These are phyloP conservation scores for Penicillium canariense DNA, from an alignment of 495 filamentous ascomycete genomes.

Conservation along the genomic window DNA sequence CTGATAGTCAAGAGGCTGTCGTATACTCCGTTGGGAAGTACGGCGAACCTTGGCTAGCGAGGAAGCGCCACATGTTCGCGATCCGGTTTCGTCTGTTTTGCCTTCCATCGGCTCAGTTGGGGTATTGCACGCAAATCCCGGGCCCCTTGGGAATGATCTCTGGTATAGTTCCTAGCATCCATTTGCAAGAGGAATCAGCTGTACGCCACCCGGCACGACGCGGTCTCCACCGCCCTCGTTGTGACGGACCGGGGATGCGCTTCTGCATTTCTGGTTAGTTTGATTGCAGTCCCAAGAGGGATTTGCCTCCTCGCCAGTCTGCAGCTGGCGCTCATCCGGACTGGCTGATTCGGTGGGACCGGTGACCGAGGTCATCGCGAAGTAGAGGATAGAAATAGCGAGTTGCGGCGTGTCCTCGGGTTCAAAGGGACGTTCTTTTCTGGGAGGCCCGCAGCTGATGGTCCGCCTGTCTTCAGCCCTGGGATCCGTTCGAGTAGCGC, in stretches of 20 bases:
- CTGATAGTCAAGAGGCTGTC: no score
- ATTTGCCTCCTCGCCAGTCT: neutral
- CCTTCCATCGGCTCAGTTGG: no score
- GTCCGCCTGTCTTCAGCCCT: constrained; percentile 9
- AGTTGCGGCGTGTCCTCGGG: no score
- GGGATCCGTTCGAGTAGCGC: neutral
- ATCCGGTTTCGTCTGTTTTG: neutral
- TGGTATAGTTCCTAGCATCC: no score
- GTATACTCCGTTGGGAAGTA: no score
- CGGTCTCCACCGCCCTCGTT: no score
- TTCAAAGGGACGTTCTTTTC: no score
- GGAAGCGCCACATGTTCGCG: neutral
- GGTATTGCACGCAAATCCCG: neutral
- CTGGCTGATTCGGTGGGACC: neutral
- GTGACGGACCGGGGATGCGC: no score
- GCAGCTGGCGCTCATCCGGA: neutral
- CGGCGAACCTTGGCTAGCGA: neutral
- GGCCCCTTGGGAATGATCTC: neutral
- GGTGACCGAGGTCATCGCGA: neutral
- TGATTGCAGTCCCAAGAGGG: neutral
- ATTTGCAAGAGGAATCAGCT: no score
- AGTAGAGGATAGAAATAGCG: no score
- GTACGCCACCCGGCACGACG: no score
- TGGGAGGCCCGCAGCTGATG: constrained; percentile 9
- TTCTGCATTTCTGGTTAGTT: neutral